A percentile compares a stretch with the other conserved stretches of the same genome.
Conservation (phyloP, 2,329 filamentous ascomycete species). For the Neonectria magnoliae region DNA sequence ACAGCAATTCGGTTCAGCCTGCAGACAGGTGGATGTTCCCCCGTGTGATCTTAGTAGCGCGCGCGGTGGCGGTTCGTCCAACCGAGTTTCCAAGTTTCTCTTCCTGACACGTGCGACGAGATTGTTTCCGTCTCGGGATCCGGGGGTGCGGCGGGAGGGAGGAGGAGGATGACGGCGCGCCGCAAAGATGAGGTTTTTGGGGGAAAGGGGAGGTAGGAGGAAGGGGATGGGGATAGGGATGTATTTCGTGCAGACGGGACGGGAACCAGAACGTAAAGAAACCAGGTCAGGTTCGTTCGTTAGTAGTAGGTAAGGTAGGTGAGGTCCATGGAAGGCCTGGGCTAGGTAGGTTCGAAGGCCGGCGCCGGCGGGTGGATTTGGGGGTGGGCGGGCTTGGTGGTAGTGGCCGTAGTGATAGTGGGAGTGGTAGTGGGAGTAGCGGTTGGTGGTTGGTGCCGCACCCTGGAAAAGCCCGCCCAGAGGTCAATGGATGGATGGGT, state of each 20-base stretch:
- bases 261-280: not conserved
- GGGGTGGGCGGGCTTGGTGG: not conserved
- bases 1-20: not conserved
- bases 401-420: not conserved
- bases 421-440: not conserved
- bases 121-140: conserved; percentile 21
- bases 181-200: not conserved
- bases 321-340: not conserved
- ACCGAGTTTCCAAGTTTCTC: not conserved
- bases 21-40: not conserved
- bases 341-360: not conserved
- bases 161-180: not conserved
- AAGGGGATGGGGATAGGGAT: not conserved
- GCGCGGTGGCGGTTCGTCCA: conserved; percentile 12
- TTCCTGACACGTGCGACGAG: conserved; percentile 12
- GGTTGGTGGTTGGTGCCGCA: not conserved
- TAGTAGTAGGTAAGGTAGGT: no score
- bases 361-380: conserved; percentile 1
- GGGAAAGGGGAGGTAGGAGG: conserved; percentile 25
- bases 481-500: not conserved
- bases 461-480: not conserved
- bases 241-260: not conserved
- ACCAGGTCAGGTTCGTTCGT: not conserved
- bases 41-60: not conserved
- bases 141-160: not conserved